phyloP scores from a whole-genome alignment of 2,329 filamentous ascomycete genomes.

The Aspergillus sp. region DNA sequence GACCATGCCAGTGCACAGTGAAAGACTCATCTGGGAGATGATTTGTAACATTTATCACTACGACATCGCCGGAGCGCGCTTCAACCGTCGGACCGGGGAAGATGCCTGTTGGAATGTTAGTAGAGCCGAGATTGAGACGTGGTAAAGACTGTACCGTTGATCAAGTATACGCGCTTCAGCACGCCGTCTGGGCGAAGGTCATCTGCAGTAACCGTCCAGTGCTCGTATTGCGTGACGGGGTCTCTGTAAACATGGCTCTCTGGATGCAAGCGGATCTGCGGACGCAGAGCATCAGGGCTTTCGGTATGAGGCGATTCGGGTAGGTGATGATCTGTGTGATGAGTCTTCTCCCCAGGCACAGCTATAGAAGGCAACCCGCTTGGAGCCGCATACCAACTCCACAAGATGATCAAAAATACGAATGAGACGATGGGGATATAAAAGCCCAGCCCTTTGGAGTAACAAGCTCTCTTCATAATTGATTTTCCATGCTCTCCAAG shows the following conservation, averaged over 20 bases:
- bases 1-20: conserved; percentile 49
- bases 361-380: neutral
- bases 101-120: conserved; percentile 19
- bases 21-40: conserved; percentile 36
- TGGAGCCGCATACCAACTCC: neutral
- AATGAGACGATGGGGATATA: neutral
- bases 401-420: neutral
- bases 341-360: neutral
- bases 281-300: conserved; percentile 11
- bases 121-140: neutral
- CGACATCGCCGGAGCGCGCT: conserved; percentile 45
- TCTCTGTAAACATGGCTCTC: conserved; percentile 41
- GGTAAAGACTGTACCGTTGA: conserved; percentile 41
- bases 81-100: conserved; percentile 53
- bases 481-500: neutral
- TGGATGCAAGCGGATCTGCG: conserved; percentile 37
- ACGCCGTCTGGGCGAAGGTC: conserved; percentile 50
- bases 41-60: conserved; percentile 46
- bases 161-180: conserved; percentile 47
- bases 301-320: neutral
- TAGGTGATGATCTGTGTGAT: neutral
- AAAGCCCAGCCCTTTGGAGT: neutral
- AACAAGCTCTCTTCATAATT: neutral
- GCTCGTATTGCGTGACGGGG: conserved; percentile 29
- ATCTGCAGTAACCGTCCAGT: conserved; percentile 43